Evolutionary conservation across 1,139 yeast species (phyloP).

Genomic region (Geotrichum bryndzae): DNA sequence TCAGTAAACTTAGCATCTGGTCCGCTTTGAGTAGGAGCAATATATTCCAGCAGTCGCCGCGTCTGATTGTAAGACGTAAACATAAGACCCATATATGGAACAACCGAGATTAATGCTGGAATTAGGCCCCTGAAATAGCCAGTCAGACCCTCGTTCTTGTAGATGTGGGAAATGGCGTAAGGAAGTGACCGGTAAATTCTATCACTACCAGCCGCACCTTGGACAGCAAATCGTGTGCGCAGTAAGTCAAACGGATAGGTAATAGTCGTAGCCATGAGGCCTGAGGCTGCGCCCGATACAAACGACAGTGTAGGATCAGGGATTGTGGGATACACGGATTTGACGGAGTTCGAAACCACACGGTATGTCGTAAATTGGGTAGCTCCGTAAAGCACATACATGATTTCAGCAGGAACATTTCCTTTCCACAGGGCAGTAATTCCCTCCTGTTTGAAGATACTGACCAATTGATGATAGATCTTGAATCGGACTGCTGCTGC

Average conservation of each 20-base stretch:
- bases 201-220: constrained; percentile 36
- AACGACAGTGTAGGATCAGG: constrained; percentile 46
- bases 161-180: constrained; percentile 42
- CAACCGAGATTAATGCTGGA: constrained; percentile 59
- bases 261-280: constrained; percentile 59
- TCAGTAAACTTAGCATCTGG: constrained; percentile 10
- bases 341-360: constrained; percentile 43
- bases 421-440: constrained; percentile 84
- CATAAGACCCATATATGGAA: constrained; percentile 62
- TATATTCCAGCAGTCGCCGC: constrained; percentile 14
- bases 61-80: constrained; percentile 56
- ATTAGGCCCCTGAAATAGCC: constrained; percentile 62
- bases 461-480: constrained; percentile 33
- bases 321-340: constrained; percentile 28
- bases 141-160: constrained; percentile 43
- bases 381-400: constrained; percentile 82
- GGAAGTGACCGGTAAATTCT: constrained; percentile 47
- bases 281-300: constrained; percentile 71
- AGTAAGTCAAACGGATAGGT: constrained; percentile 88
- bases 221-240: constrained; percentile 69
- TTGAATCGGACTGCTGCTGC: constrained; percentile 4
- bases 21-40: constrained; percentile 11
- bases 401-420: constrained; percentile 80
- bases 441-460: constrained; percentile 48
- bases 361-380: constrained; percentile 75